Percentiles rank a stretch among this genome's conserved stretches.
phyloP scores from a whole-genome alignment of 768 basidiomycete species.

The Xanthoconium stramineum region DNA sequence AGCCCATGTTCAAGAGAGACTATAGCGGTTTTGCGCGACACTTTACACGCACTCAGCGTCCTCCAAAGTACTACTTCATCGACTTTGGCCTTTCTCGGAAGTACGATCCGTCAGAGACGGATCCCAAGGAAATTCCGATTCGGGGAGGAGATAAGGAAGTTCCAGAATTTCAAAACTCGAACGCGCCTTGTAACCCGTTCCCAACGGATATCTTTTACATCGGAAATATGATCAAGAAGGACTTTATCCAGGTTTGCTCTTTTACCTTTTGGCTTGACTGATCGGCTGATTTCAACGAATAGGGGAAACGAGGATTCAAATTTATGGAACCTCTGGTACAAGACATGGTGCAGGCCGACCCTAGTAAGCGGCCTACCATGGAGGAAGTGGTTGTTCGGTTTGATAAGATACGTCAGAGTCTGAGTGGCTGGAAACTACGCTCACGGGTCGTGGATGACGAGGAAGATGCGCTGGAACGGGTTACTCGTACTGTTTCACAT shows the following conservation, averaged over 20 bases:
- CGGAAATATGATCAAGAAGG: conserved; percentile 35
- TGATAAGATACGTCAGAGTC: not conserved
- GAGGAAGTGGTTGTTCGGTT: not conserved
- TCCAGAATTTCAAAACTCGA: conserved; percentile 26
- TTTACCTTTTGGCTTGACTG: not conserved
- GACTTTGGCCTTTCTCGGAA: not conserved
- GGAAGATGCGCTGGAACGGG: not conserved
- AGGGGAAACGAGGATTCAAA: not conserved
- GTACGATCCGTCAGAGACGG: too few species aligned
- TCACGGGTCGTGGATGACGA: not conserved
- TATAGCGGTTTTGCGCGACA: not conserved
- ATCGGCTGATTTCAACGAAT: not conserved
- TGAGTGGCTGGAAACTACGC: not conserved
- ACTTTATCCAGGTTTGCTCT: conserved; percentile 33
- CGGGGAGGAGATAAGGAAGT: not conserved
- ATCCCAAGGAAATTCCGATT: too few species aligned
- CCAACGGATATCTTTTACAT: conserved; percentile 45
- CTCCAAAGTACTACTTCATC: not conserved
- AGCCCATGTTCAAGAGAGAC: not conserved
- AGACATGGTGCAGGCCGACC: too few species aligned
- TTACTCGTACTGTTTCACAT: not conserved
- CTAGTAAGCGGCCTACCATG: not conserved
- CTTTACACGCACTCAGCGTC: not conserved
- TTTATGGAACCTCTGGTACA: not conserved
- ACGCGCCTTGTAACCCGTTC: conserved; percentile 36